Evolutionary conservation across 1,284 basidiomycete genomes (phyloP), one percentile per base, ranked within the genome.

Genomic region (Hymenochaete sp.): DNA sequence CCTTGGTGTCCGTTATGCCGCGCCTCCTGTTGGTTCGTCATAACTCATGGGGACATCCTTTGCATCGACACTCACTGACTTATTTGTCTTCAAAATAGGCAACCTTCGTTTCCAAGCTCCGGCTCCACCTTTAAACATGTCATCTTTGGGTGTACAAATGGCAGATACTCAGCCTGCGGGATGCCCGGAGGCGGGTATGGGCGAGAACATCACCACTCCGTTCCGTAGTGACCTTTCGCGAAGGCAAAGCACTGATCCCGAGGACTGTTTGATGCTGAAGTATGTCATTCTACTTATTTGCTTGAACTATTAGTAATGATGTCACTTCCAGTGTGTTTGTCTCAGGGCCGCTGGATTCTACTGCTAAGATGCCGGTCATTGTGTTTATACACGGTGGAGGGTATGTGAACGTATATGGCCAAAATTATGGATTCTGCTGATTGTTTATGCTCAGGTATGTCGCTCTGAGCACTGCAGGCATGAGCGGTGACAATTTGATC

Each of bases 1-100:
- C 50, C 53, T 68, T 14, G 65, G 66, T 5, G 59, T 71, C n/a
- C 59, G 68, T 36, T 70, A 64, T 52, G 68, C 70, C 21, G 63
- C 63, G 4, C 51, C 67, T 19, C 69, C 69, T 4, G 53, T 57
- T 16, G 66, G 67, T 60, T 41, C 42, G 54, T 33, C n/a, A 4
- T 25, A 16, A 13, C 24, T 22, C 8, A 5, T 38, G 16, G 38
- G 18, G 38, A 29, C 10, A 40, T 41, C 8, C 10, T 16, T 21
- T 33, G n/a, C n/a, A n/a, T n/a, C n/a, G 28, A 18, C 21, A 35
- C 6, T 24, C 14, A 33, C 18, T 5, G 3, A 11, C 22, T 35
- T 14, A 27, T 11, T 14, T 36, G 25, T 13, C 14, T 2, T 41
- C 19, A n/a, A 14, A 4, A 21, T 42, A 51, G 50, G 50, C n/a